phyloP scores from a whole-genome alignment of 192 early-diverging fungal species.

The Physocladia obscura region DNA sequence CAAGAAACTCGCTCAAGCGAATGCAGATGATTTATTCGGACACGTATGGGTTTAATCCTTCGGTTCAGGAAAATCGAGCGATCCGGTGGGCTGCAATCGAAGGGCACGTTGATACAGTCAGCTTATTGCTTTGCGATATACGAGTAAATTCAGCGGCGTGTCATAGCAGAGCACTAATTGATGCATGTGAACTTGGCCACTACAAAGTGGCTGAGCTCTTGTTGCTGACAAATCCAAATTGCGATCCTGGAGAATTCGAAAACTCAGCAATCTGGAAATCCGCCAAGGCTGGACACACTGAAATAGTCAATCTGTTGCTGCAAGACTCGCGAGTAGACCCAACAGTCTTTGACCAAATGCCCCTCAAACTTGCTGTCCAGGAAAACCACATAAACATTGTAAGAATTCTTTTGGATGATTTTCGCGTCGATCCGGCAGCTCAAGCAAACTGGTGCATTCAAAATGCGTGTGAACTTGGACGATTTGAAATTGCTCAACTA shows the following conservation, averaged over 20 bases:
- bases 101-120: background rate
- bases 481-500: background rate
- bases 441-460: background rate
- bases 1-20: background rate
- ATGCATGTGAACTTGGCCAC: no score
- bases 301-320: background rate
- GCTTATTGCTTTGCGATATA: no score
- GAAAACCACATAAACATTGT: background rate
- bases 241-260: background rate
- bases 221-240: background rate
- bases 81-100: background rate
- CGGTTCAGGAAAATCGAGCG: background rate
- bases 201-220: background rate
- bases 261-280: background rate
- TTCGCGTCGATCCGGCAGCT: background rate
- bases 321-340: background rate
- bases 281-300: background rate
- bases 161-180: no score
- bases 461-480: background rate
- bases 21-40: background rate
- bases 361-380: background rate
- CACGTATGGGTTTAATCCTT: background rate
- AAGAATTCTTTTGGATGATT: background rate
- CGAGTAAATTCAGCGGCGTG: no score
- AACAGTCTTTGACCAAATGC: background rate